Evolutionary conservation across 495 filamentous ascomycete genomes (phyloP).

Genomic region (Penicillium bovifimosum): DNA sequence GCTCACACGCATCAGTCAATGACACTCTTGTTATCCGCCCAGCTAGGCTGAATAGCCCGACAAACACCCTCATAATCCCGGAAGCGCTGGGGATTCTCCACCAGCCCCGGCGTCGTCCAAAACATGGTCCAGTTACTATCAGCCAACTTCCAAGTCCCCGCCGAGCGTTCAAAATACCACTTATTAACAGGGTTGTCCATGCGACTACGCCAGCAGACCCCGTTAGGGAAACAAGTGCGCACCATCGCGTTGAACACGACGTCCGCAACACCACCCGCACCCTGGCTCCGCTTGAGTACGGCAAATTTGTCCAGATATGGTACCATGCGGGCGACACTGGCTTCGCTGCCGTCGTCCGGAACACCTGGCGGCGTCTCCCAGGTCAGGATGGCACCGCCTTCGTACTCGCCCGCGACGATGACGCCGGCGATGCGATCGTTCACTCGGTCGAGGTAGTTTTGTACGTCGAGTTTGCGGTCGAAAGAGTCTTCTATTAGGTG

Average conservation of each 20-base stretch:
- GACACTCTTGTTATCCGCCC: conserved; percentile 66
- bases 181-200: conserved; percentile 84
- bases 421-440: conserved; percentile 75
- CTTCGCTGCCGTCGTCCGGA: conserved; percentile 46
- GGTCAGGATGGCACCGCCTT: conserved; percentile 89
- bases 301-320: conserved; percentile 99
- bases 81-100: conserved; percentile 51
- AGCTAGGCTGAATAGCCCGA: conserved; percentile 70
- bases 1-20: conserved; percentile 43
- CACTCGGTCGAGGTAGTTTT: conserved; percentile 75
- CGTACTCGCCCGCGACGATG: conserved; percentile 94
- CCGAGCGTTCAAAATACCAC: conserved; percentile 90
- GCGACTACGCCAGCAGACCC: conserved; percentile 76
- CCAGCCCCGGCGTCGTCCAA: conserved; percentile 74
- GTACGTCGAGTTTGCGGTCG: conserved; percentile 71
- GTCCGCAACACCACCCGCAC: conserved; percentile 87
- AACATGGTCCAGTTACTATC: conserved; percentile 92
- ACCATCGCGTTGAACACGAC: conserved; percentile 96
- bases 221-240: conserved; percentile 72
- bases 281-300: conserved; percentile 81
- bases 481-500: conserved; percentile 95
- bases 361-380: conserved; percentile 77
- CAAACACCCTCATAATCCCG: conserved; percentile 81
- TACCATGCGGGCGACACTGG: conserved; percentile 54
- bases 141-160: conserved; percentile 73